These are phyloP conservation scores for Elsinoe ampelina DNA, from an alignment of 2,329 filamentous ascomycete genomes.

Conservation along the genomic window DNA sequence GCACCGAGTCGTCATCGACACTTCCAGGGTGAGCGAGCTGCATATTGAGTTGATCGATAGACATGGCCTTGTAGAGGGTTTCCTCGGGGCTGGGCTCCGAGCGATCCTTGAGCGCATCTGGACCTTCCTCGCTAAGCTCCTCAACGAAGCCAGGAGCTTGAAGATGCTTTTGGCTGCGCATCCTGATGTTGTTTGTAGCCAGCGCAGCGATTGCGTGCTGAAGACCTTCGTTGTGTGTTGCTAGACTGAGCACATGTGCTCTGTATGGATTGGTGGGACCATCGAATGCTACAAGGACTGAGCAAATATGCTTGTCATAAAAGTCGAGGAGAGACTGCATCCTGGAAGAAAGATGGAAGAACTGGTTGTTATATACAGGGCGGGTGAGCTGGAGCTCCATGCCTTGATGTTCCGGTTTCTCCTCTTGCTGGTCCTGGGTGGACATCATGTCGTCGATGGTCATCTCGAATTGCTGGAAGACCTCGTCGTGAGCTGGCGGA, in stretches of 20 bases:
- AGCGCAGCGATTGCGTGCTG: slow-evolving; percentile 87
- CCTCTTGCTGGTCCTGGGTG: slow-evolving; percentile 1
- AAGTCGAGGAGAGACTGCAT: slow-evolving; percentile 88
- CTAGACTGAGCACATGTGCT: slow-evolving; percentile 69
- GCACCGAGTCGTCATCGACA: slow-evolving; percentile 73
- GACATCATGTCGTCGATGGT: slow-evolving; percentile 17
- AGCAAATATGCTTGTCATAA: slow-evolving; percentile 85
- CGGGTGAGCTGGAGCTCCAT: slow-evolving; percentile 22
- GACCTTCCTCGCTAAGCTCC: slow-evolving; percentile 27
- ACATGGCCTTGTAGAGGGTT: slow-evolving; percentile 73
- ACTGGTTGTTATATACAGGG: slow-evolving; percentile 26
- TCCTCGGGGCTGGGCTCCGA: slow-evolving; percentile 62
- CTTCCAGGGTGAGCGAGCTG: slow-evolving; percentile 68
- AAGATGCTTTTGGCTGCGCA: slow-evolving; percentile 58
- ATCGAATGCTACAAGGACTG: slow-evolving; percentile 85
- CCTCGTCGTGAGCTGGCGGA: not conserved
- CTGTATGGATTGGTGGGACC: slow-evolving; percentile 77
- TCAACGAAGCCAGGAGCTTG: slow-evolving; percentile 25
- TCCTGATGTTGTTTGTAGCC: slow-evolving; percentile 80
- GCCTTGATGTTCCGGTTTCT: not conserved
- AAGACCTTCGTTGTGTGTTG: slow-evolving; percentile 68
- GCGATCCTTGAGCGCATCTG: slow-evolving; percentile 23
- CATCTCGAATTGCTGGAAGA: slow-evolving; percentile 12
- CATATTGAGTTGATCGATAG: slow-evolving; percentile 73
- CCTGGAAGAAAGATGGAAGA: slow-evolving; percentile 58